Evolutionary conservation across 768 basidiomycete species (phyloP).

Genomic region (Russula olivacea): DNA sequence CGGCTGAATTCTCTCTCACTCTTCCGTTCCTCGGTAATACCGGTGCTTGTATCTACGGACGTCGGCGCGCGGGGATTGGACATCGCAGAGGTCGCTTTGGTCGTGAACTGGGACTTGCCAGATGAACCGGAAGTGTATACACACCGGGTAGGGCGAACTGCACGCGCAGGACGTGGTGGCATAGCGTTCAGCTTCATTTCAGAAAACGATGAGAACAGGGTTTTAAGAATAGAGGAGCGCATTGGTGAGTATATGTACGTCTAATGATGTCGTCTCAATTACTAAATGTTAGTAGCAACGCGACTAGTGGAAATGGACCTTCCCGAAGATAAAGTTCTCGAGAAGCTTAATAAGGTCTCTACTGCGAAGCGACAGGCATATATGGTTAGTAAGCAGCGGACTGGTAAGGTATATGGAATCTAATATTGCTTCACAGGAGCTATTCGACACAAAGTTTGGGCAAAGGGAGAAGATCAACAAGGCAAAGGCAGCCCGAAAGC

Average conservation of each 20-base stretch:
- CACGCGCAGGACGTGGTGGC: slow-evolving; percentile 84
- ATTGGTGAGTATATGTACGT: slow-evolving; percentile 56
- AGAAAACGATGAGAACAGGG: slow-evolving; percentile 82
- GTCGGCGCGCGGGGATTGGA: slow-evolving; percentile 94
- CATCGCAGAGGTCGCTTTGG: slow-evolving; percentile 93
- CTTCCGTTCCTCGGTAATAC: slow-evolving; percentile 81
- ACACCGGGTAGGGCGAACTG: slow-evolving; percentile 91
- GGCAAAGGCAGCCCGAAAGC: slow-evolving; percentile 42
- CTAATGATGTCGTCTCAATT: not conserved
- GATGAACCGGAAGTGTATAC: slow-evolving; percentile 88
- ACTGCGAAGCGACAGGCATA: slow-evolving; percentile 89
- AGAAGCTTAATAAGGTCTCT: slow-evolving; percentile 81
- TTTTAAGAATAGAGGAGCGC: slow-evolving; percentile 76
- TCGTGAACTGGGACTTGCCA: slow-evolving; percentile 97
- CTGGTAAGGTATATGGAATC: not conserved
- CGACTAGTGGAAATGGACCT: slow-evolving; percentile 68
- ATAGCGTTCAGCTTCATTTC: slow-evolving; percentile 92
- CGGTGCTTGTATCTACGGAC: slow-evolving; percentile 90
- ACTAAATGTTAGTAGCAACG: slow-evolving; percentile 36
- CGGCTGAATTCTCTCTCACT: slow-evolving; percentile 76
- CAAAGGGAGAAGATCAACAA: slow-evolving; percentile 78
- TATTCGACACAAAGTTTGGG: slow-evolving; percentile 87
- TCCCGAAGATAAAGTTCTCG: slow-evolving; percentile 76
- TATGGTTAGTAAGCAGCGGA: slow-evolving; percentile 59
- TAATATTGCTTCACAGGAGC: slow-evolving; percentile 46